A percentile compares a stretch with the other conserved stretches of the same genome.
Evolutionary conservation across 2,329 filamentous ascomycete species (phyloP).

Genomic region (Graphium sp.): DNA sequence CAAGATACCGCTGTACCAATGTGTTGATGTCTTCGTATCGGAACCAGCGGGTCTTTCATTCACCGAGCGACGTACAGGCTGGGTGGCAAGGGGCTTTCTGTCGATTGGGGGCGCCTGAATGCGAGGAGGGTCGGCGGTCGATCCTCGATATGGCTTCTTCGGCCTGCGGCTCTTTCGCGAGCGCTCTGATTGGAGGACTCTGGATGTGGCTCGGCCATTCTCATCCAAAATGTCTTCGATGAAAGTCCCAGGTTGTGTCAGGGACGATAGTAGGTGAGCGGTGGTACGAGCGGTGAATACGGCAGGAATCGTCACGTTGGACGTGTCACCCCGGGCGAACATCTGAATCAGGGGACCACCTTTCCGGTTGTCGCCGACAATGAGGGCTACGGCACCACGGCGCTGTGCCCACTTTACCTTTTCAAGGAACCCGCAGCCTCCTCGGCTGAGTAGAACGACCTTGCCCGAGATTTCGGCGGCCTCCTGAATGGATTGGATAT

Average conservation of each 20-base stretch:
- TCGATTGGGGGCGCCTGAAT: no score
- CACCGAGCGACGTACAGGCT: no score
- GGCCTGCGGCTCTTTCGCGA: constrained; percentile 1
- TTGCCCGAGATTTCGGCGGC: constrained; percentile 86
- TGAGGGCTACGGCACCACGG: constrained; percentile 72
- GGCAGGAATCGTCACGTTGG: constrained; percentile 84
- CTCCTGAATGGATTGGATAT: constrained; percentile 85
- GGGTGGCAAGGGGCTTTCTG: no score
- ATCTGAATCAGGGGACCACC: constrained; percentile 87
- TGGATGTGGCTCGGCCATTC: constrained; percentile 37
- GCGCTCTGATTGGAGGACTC: constrained; percentile 29
- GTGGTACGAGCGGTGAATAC: constrained; percentile 92
- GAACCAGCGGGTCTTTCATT: no score
- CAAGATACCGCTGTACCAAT: constrained; percentile 2
- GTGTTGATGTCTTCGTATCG: no score
- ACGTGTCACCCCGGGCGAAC: constrained; percentile 95
- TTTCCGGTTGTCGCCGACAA: constrained; percentile 84
- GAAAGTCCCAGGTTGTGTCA: constrained; percentile 56
- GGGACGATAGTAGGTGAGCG: constrained; percentile 76
- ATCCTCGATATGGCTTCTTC: background rate
- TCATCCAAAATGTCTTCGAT: constrained; percentile 43
- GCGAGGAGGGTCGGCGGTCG: no score
- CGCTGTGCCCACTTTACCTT: constrained; percentile 96
- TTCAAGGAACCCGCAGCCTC: constrained; percentile 89
- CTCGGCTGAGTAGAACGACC: constrained; percentile 77